phyloP scores from a whole-genome alignment of 768 basidiomycete genomes.

The Lentinula lateritia region DNA sequence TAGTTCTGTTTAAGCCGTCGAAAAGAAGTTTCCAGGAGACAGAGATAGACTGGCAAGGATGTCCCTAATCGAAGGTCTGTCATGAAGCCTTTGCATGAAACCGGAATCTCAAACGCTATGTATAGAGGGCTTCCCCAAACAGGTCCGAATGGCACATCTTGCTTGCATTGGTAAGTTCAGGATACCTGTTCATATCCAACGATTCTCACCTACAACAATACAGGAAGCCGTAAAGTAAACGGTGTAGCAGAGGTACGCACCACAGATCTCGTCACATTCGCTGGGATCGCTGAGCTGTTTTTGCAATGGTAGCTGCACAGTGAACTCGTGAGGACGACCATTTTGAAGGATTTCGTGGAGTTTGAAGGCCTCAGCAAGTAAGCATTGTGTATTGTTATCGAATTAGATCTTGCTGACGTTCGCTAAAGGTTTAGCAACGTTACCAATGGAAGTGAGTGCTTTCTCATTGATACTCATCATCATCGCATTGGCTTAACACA shows the following conservation, averaged over 20 bases:
- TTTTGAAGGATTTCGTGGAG: conserved; percentile 90
- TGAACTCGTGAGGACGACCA: conserved; percentile 78
- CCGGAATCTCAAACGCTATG: not conserved
- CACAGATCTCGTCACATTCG: no score
- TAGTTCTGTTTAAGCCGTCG: conserved; percentile 50
- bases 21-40: conserved; percentile 87
- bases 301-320: conserved; percentile 62
- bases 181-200: not conserved
- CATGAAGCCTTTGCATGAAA: not conserved
- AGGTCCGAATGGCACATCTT: conserved; percentile 87
- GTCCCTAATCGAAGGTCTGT: conserved; percentile 84
- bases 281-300: not conserved
- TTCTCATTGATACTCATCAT: not conserved
- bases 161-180: conserved; percentile 66
- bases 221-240: conserved; percentile 81
- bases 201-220: not conserved
- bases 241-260: conserved; percentile 82
- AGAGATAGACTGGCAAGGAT: conserved; percentile 74
- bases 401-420: conserved; percentile 9
- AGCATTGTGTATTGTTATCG: conserved; percentile 14
- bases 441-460: conserved; percentile 81
- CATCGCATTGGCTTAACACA: not conserved
- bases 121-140: conserved; percentile 78
- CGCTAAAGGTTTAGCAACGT: conserved; percentile 69
- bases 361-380: conserved; percentile 83